Percentiles rank a stretch among this genome's conserved stretches.
Evolutionary conservation across 176 grass and related monocot species (phyloP).

Genomic region (Bonia amplexicaulis): DNA sequence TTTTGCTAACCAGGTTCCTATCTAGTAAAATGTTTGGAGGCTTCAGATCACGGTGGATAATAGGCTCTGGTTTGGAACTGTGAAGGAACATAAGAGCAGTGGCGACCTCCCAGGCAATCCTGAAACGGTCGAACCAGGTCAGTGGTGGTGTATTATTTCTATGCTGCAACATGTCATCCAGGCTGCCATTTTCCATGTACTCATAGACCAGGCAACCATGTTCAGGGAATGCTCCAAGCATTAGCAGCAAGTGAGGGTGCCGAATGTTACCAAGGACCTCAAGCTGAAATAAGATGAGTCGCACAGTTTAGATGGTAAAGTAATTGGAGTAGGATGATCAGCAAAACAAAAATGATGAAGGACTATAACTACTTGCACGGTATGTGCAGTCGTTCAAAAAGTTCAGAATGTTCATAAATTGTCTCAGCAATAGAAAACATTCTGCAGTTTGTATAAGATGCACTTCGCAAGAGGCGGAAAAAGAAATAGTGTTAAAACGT

Average conservation of each 20-base stretch:
- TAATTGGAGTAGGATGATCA: not conserved
- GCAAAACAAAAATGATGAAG: not conserved
- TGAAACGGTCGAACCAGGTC: slow-evolving; percentile 66
- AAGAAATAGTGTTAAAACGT: not conserved
- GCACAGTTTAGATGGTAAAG: not conserved
- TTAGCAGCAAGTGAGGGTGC: slow-evolving; percentile 76
- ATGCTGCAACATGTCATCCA: slow-evolving; percentile 67
- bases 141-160: slow-evolving; percentile 40
- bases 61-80: slow-evolving; percentile 72
- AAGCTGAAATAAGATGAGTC: slow-evolving; percentile 45
- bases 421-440: not conserved
- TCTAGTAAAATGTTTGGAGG: slow-evolving; percentile 70
- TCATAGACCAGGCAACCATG: slow-evolving; percentile 68
- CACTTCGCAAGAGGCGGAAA: not conserved
- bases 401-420: not conserved
- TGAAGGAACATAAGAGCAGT: slow-evolving; percentile 78
- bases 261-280: slow-evolving; percentile 74
- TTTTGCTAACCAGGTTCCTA: slow-evolving; percentile 69
- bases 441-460: not conserved
- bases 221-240: slow-evolving; percentile 92
- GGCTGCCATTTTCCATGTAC: slow-evolving; percentile 70
- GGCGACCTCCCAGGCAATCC: slow-evolving; percentile 73
- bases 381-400: not conserved
- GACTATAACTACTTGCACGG: not conserved
- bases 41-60: slow-evolving; percentile 86